phyloP scores from a whole-genome alignment of 2,329 filamentous ascomycete species.

The Pseudogymnoascus sp. region DNA sequence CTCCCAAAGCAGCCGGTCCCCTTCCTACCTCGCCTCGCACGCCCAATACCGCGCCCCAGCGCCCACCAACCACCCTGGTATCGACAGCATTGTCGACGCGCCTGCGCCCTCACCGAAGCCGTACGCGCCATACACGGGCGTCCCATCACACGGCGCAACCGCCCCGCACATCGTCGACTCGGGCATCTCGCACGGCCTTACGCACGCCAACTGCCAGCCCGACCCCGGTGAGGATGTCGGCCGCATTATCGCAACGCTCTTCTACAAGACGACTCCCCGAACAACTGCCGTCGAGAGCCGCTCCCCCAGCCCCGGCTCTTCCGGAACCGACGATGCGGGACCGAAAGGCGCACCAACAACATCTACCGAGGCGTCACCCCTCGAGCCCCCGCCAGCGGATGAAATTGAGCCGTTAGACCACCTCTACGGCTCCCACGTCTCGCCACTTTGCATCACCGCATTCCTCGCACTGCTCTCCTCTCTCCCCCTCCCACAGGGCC shows the following conservation, averaged over 20 bases:
- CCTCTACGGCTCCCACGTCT: slow-evolving; percentile 58
- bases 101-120: slow-evolving; percentile 32
- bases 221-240: slow-evolving; percentile 40
- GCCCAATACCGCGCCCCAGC: slow-evolving; percentile 51
- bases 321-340: slow-evolving; percentile 27
- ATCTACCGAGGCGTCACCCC: slow-evolving; percentile 50
- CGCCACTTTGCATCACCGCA: slow-evolving; percentile 56
- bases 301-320: slow-evolving; percentile 26
- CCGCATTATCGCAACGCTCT: slow-evolving; percentile 53
- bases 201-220: slow-evolving; percentile 56
- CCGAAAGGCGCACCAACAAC: slow-evolving; percentile 48
- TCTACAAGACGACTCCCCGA: slow-evolving; percentile 46
- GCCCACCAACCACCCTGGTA: slow-evolving; percentile 50
- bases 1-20: slow-evolving; percentile 44
- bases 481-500: slow-evolving; percentile 46
- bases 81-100: slow-evolving; percentile 56
- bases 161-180: slow-evolving; percentile 51
- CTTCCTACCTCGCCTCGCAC: slow-evolving; percentile 55
- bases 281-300: slow-evolving; percentile 19
- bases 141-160: slow-evolving; percentile 51
- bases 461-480: slow-evolving; percentile 59
- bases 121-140: slow-evolving; percentile 48
- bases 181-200: slow-evolving; percentile 53
- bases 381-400: slow-evolving; percentile 46
- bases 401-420: slow-evolving; percentile 55